Percentiles rank a stretch among this genome's conserved stretches.
These are phyloP conservation scores for Fusarium sacchari DNA, from an alignment of 2,329 filamentous ascomycete species.

Conservation along the genomic window DNA sequence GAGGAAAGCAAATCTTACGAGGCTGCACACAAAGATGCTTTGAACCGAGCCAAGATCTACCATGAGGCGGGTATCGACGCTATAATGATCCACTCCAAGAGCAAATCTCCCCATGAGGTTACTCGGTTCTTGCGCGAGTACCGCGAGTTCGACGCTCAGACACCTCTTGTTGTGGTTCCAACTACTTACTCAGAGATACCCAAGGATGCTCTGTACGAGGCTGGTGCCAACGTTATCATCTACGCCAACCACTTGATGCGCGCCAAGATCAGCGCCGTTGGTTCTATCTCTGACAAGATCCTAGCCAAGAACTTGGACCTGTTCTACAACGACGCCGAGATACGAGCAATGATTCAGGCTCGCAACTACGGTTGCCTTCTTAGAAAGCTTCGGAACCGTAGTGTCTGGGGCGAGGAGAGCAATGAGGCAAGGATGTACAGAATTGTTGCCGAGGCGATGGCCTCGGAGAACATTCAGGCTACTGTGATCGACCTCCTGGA, in stretches of 20 bases:
- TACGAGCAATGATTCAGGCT: background rate
- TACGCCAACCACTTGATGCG: conserved; percentile 19
- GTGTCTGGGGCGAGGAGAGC: conserved; percentile 2
- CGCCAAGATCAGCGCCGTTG: conserved; percentile 16
- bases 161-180: conserved; percentile 5
- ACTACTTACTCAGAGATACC: conserved; percentile 2
- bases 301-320: background rate
- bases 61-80: conserved; percentile 13
- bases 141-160: background rate
- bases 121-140: conserved; percentile 10
- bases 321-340: background rate
- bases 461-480: conserved; percentile 2
- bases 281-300: conserved; percentile 9
- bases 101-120: conserved; percentile 8
- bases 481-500: background rate
- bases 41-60: conserved; percentile 12
- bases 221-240: conserved; percentile 17
- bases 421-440: conserved; percentile 2
- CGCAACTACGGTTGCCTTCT: conserved; percentile 5
- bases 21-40: background rate
- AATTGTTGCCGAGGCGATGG: background rate
- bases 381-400: background rate
- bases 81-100: conserved; percentile 25
- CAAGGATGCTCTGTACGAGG: conserved; percentile 1
- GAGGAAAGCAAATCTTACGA: background rate